A percentile compares a stretch with the other conserved stretches of the same genome.
These are phyloP conservation scores for Flaveria robusta DNA, from an alignment of 129 eudicot genomes.

Conservation along the genomic window DNA sequence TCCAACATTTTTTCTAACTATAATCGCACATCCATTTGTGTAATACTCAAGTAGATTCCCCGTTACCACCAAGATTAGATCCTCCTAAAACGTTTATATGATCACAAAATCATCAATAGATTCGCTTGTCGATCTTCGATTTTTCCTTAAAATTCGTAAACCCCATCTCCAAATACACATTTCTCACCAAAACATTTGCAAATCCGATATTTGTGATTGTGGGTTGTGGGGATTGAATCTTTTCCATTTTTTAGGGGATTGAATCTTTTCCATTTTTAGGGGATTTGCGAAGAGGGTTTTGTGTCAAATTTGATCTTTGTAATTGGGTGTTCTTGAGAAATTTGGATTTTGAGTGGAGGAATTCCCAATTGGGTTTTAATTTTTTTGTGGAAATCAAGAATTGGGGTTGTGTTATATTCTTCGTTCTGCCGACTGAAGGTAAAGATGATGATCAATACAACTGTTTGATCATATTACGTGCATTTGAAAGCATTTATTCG, in stretches of 20 bases:
- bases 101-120: constrained; percentile 17
- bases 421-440: too few species aligned
- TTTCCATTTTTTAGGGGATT: constrained; percentile 14
- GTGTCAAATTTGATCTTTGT: background rate
- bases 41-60: constrained; percentile 1
- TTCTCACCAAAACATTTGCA: too few species aligned
- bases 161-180: background rate
- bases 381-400: background rate
- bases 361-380: constrained; percentile 8
- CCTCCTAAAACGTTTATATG: constrained; percentile 1
- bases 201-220: background rate
- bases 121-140: constrained; percentile 13
- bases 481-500: too few species aligned
- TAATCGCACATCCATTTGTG: background rate
- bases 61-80: background rate
- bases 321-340: too few species aligned
- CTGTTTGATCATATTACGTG: too few species aligned
- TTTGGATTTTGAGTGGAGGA: too few species aligned
- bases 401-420: too few species aligned
- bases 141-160: constrained; percentile 26
- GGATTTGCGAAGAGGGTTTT: constrained; percentile 25
- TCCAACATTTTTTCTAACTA: background rate
- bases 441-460: too few species aligned
- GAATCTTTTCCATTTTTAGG: constrained; percentile 2
- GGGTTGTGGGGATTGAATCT: constrained; percentile 27